Base-by-base conservation (phyloP, 441 rosid species). In the Aleurites moluccanus region DNA sequence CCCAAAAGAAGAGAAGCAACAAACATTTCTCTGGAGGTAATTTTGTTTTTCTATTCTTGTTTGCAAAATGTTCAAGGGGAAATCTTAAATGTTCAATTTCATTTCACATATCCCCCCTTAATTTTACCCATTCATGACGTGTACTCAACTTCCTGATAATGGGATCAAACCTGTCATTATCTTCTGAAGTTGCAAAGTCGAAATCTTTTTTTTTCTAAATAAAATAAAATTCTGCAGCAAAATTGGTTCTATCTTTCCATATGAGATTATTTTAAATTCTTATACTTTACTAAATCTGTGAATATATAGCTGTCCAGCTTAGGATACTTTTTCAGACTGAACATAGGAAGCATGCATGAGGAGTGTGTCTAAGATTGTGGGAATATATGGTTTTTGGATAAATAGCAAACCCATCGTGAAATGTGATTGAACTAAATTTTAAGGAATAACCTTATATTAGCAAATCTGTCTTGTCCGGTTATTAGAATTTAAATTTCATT, bases 1-100 rank as follows among this genome's bases (percentile, higher is more conserved):
- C 79, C 74, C 85, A 70, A 75, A 83, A 84, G 86, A 90, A 83
- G 78, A 86, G 81, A 83, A 86, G 69, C 81, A 84, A 80, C 78
- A 88, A 89, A 73, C 82, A 80, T 75, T 80, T 80, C 75, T 90
- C 82, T 70, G 88, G 85, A 84, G 97, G 97, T 94, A 82, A 73
- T 52, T 65, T 25, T 49, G 7, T 10, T 72, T 44, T 33, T 25
- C 18, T 38, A 7, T 65, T 64, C 27, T 30, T 73, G 57, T 21
- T 61, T 63, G 50, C 42, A 25, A 40, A 52, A 20, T 53, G 75
- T 49, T 33, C 50, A 30, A 47, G 27, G 50, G 5, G 35, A 57
- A 45, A 18, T 57, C 10, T 50, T 70, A 15, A n/a, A 16, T 20
- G 14, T 65, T 57, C 61, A 27, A n/a, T 21, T 42, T 6, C 2